phyloP scores from a whole-genome alignment of 2,329 filamentous ascomycete genomes.

The Talaromyces sp. region DNA sequence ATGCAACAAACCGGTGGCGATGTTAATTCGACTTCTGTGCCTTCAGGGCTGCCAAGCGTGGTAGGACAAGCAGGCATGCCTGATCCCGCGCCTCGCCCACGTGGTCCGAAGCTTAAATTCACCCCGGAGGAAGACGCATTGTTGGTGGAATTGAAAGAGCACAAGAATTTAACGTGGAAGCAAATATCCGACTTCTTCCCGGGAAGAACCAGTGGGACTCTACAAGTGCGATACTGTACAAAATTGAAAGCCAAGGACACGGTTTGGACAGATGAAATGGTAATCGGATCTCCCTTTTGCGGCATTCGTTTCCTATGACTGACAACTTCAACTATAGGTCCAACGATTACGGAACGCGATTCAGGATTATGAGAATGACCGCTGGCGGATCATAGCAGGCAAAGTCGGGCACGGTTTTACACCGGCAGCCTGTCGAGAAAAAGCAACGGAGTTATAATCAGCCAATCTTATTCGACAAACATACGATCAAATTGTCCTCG shows the following conservation, averaged over 20 bases:
- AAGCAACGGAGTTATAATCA: slow-evolving; percentile 60
- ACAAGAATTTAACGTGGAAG: slow-evolving; percentile 93
- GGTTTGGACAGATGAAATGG: slow-evolving; percentile 90
- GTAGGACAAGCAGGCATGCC: slow-evolving; percentile 89
- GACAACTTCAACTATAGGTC: slow-evolving; percentile 27
- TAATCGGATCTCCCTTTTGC: slow-evolving; percentile 38
- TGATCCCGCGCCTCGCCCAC: slow-evolving; percentile 71
- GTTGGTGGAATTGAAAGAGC: slow-evolving; percentile 86
- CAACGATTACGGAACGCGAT: slow-evolving; percentile 39
- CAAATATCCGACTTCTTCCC: slow-evolving; percentile 97
- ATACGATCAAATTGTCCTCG: slow-evolving; percentile 1
- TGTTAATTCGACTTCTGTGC: slow-evolving; percentile 41
- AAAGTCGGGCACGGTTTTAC: slow-evolving; percentile 91
- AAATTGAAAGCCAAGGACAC: slow-evolving; percentile 93
- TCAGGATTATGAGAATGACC: slow-evolving; percentile 57
- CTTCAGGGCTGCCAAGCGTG: slow-evolving; percentile 71
- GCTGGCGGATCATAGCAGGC: slow-evolving; percentile 86
- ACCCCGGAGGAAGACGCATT: slow-evolving; percentile 87
- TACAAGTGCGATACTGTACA: slow-evolving; percentile 92
- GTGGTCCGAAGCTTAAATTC: slow-evolving; percentile 89
- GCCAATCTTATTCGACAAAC: not conserved
- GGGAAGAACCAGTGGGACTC: slow-evolving; percentile 79
- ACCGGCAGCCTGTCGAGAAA: slow-evolving; percentile 79
- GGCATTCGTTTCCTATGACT: not conserved
- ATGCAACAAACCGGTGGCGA: slow-evolving; percentile 60